A percentile compares a stretch with the other conserved stretches of the same genome.
phyloP scores from a whole-genome alignment of 169 alveolate species.

The Theileria sp. region DNA sequence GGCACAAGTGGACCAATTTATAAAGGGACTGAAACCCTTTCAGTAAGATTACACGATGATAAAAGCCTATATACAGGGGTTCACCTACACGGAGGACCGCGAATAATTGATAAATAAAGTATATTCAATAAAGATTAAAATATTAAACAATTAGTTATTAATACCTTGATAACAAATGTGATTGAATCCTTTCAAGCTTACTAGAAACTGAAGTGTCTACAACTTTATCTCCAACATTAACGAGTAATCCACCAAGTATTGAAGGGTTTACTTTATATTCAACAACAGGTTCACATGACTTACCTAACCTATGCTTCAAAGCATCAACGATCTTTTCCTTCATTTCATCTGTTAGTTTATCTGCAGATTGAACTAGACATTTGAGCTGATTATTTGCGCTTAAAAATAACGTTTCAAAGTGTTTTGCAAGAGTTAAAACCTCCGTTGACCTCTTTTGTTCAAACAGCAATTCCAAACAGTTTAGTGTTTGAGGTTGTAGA shows the following conservation, averaged over 20 bases:
- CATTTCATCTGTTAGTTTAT: conserved; percentile 21
- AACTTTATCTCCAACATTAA: conserved; percentile 58
- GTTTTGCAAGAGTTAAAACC: conserved; percentile 30
- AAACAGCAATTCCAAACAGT: conserved; percentile 50
- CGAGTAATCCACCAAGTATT: conserved; percentile 57
- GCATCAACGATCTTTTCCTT: conserved; percentile 36
- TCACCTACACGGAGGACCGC: conserved; percentile 64
- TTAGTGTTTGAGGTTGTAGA: conserved; percentile 51
- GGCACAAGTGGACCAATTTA: conserved; percentile 32
- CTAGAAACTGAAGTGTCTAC: conserved; percentile 53
- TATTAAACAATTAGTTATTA: not conserved
- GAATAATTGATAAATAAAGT: conserved; percentile 4
- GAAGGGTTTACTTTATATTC: conserved; percentile 43
- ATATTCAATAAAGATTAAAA: no score
- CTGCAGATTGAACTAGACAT: conserved; percentile 58
- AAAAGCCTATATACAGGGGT: conserved; percentile 55
- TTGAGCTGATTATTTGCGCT: conserved; percentile 48
- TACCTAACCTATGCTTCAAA: conserved; percentile 54
- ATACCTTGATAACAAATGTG: conserved; percentile 33
- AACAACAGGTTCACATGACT: conserved; percentile 32
- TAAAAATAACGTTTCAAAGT: conserved; percentile 54
- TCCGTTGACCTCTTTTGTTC: conserved; percentile 54
- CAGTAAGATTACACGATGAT: conserved; percentile 56
- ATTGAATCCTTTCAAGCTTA: conserved; percentile 57
- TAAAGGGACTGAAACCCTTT: conserved; percentile 36